Percentiles rank a stretch among this genome's conserved stretches.
Evolutionary conservation across 805 yeast genomes (phyloP).

Genomic region (Metschnikowia hibisci): DNA sequence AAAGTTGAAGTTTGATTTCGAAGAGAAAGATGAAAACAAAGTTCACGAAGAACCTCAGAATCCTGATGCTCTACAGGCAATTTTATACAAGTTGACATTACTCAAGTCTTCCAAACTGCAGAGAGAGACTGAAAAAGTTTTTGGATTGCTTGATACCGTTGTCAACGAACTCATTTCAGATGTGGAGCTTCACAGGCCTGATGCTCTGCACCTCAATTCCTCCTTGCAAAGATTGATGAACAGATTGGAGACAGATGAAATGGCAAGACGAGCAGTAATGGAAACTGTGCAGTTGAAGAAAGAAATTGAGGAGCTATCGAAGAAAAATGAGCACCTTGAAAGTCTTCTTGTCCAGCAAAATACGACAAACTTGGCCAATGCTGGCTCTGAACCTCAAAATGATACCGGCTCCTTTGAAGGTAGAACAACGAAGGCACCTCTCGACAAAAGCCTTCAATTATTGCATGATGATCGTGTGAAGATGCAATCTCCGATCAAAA

Average conservation of each 20-base stretch:
- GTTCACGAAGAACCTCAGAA: constrained; percentile 1
- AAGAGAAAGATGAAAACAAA: not conserved
- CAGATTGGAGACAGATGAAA: constrained; percentile 31
- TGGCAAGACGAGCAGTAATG: constrained; percentile 31
- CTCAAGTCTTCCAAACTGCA: constrained; percentile 26
- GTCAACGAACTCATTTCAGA: constrained; percentile 30
- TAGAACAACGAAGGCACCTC: not conserved
- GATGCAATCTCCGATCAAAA: not conserved
- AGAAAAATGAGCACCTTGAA: constrained; percentile 5
- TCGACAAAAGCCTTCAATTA: not conserved
- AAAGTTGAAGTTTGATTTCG: constrained; percentile 13
- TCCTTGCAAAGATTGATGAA: constrained; percentile 35
- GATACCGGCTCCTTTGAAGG: no score
- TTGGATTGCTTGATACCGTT: constrained; percentile 29
- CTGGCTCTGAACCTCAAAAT: not conserved
- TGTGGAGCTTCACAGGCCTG: constrained; percentile 8
- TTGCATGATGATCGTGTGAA: constrained; percentile 1
- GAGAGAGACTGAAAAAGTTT: constrained; percentile 23
- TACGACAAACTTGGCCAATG: not conserved
- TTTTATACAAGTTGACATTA: constrained; percentile 25
- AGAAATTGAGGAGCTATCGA: constrained; percentile 19
- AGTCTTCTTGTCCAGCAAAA: not conserved
- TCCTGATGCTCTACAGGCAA: constrained; percentile 18
- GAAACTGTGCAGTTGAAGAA: constrained; percentile 26
- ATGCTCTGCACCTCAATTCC: constrained; percentile 5